Evolutionary conservation across 1,284 basidiomycete species (phyloP).

Genomic region (Cutaneotrichosporon curvatum): DNA sequence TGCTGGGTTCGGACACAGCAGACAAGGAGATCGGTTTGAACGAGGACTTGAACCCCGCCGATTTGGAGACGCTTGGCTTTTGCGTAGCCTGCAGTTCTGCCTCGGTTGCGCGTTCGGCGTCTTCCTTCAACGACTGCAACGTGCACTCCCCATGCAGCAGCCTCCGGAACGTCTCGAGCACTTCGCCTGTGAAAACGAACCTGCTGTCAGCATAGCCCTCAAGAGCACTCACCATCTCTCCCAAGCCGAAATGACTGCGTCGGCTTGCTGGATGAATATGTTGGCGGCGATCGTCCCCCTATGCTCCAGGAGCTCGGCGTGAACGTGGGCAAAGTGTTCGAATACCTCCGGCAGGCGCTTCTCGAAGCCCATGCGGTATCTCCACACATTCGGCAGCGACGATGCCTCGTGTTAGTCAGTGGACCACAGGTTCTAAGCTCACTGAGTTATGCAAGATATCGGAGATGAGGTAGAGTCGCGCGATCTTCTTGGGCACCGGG

Average conservation of each 20-base stretch:
- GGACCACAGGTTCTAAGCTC: slow-evolving; percentile 3
- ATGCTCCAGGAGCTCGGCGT: slow-evolving; percentile 63
- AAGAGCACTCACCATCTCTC: slow-evolving; percentile 62
- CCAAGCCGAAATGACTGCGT: slow-evolving; percentile 81
- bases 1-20: too few species aligned
- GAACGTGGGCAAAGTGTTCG: slow-evolving; percentile 85
- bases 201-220: slow-evolving; percentile 20
- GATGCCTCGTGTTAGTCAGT: slow-evolving; percentile 26
- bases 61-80: slow-evolving; percentile 52
- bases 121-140: background rate
- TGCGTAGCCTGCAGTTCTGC: background rate
- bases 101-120: background rate
- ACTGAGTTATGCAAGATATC: slow-evolving; percentile 96
- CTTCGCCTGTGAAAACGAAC: slow-evolving; percentile 83
- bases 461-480: slow-evolving; percentile 87
- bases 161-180: slow-evolving; percentile 61
- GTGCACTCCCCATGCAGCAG: slow-evolving; percentile 59
- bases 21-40: slow-evolving; percentile 25
- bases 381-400: slow-evolving; percentile 59
- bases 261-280: slow-evolving; percentile 84
- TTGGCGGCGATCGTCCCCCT: slow-evolving; percentile 88
- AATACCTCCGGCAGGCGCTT: slow-evolving; percentile 77
- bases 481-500: slow-evolving; percentile 89
- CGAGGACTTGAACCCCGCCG: slow-evolving; percentile 54
- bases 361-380: slow-evolving; percentile 87